Evolutionary conservation across 169 alveolate genomes (phyloP).

Genomic region (Theileria annulata): DNA sequence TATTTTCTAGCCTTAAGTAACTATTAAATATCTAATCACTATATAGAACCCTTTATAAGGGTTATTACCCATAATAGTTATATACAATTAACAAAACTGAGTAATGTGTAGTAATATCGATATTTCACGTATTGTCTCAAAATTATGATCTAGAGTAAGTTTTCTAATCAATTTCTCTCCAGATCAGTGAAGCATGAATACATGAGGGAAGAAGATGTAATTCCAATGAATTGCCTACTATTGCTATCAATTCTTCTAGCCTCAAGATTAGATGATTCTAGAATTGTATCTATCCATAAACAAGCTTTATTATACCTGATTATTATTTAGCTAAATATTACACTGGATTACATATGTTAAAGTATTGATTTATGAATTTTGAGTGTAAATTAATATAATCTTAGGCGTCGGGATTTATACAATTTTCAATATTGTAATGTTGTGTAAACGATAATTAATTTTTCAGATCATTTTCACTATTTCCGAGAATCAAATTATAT

Average conservation of each 20-base stretch:
- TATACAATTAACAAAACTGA: not conserved
- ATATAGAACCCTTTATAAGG: not conserved
- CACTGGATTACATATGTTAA: no score
- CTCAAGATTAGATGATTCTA: constrained; percentile 50
- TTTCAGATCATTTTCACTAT: constrained; percentile 45
- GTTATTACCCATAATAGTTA: not conserved
- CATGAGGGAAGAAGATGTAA: constrained; percentile 47
- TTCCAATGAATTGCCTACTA: constrained; percentile 62
- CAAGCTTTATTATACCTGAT: not conserved
- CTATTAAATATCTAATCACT: not conserved
- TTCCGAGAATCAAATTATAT: constrained; percentile 45
- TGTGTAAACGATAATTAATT: not conserved
- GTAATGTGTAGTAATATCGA: constrained; percentile 27
- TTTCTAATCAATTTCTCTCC: not conserved
- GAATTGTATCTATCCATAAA: constrained; percentile 19
- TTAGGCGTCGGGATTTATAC: constrained; percentile 59
- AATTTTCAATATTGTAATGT: constrained; percentile 45
- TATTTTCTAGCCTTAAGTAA: constrained; percentile 48
- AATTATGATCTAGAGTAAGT: constrained; percentile 46
- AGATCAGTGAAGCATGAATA: constrained; percentile 34
- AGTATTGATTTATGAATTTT: not conserved
- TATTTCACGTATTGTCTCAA: constrained; percentile 42
- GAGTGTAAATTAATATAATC: not conserved
- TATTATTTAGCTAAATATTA: no score
- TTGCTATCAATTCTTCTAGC: constrained; percentile 46